Evolutionary conservation across 1,139 yeast species (phyloP).

Genomic region (Zhuliangozyma blackwelliae): DNA sequence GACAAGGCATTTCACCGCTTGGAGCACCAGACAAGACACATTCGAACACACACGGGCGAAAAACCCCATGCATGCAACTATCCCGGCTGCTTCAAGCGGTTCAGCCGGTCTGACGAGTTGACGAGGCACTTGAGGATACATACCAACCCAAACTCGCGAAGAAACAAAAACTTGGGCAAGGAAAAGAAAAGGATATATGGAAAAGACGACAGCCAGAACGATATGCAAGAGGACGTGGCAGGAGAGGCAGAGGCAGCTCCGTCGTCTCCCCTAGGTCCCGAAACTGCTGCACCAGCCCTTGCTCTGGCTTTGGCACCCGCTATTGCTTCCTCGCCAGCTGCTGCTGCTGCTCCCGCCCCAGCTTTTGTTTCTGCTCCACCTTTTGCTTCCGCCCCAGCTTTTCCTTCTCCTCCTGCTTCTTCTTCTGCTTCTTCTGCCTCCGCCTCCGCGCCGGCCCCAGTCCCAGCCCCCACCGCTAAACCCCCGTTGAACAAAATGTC

Average conservation of each 20-base stretch:
- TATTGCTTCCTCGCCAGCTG: no score
- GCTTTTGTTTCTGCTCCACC: no score
- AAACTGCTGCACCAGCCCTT: no score
- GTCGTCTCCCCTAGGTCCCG: no score
- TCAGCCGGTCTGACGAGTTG: constrained; percentile 84
- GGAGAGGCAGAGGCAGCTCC: constrained; percentile 6
- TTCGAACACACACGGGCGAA: constrained; percentile 94
- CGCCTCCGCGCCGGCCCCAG: no score
- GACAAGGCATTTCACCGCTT: constrained; percentile 87
- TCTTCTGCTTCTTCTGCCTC: no score
- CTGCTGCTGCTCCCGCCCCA: no score
- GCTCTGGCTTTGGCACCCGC: no score
- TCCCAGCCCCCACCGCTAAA: no score
- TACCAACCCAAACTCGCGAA: constrained; percentile 67
- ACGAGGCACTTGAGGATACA: constrained; percentile 89
- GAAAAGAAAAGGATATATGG: constrained; percentile 5
- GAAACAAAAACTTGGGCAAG: constrained; percentile 39
- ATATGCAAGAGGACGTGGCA: not conserved
- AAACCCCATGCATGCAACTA: constrained; percentile 86
- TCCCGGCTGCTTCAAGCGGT: constrained; percentile 83
- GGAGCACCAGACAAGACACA: constrained; percentile 93
- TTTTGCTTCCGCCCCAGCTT: no score
- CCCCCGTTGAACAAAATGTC: constrained; percentile 4
- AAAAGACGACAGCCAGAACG: not conserved
- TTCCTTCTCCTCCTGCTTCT: no score